Evolutionary conservation across 306 rosid genomes (phyloP).

Genomic region (Amphicarpaea edgeworthii): DNA sequence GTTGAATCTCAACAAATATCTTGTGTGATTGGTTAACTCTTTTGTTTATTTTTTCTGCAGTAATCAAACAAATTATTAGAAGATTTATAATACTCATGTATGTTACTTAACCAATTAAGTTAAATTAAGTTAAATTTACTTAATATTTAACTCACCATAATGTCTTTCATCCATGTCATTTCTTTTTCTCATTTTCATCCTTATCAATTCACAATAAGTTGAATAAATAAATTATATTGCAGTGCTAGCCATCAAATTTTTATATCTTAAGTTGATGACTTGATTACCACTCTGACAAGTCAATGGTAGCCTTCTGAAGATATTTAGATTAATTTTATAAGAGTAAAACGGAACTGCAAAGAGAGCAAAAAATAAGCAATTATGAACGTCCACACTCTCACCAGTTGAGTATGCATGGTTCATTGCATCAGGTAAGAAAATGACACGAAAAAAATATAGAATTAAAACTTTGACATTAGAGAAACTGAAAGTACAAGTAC

Average conservation of each 20-base stretch:
- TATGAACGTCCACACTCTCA: constrained; percentile 22
- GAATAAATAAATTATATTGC: constrained; percentile 2
- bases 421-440: constrained; percentile 11
- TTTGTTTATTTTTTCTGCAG: no score
- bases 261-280: not conserved
- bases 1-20: constrained; percentile 7
- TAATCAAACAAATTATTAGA: no score
- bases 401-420: constrained; percentile 4
- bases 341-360: not conserved
- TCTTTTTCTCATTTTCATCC: not conserved
- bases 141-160: not conserved
- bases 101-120: no score
- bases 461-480: not conserved
- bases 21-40: not conserved
- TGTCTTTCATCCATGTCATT: constrained; percentile 1
- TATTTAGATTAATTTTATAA: constrained; percentile 6
- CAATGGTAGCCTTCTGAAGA: not conserved
- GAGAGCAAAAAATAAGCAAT: constrained; percentile 23
- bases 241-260: not conserved
- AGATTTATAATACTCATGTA: no score
- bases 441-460: not conserved
- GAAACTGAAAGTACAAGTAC: constrained; percentile 26
- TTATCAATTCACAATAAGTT: not conserved
- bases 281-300: not conserved
- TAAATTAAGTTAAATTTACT: no score